Evolutionary conservation across 768 basidiomycete genomes (phyloP).

Genomic region (Suillus subaureus): DNA sequence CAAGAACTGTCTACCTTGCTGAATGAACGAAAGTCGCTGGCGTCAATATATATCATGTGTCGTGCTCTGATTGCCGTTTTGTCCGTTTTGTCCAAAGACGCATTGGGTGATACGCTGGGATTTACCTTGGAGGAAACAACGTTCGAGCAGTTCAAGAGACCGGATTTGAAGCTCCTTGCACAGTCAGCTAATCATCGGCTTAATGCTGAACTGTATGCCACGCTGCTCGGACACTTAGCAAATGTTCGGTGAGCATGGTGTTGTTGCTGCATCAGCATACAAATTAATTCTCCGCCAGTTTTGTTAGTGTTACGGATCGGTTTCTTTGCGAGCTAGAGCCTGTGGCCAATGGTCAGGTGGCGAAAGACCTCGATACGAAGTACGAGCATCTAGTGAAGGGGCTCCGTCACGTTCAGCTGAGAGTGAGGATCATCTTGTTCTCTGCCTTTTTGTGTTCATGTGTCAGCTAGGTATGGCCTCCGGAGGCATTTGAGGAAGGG

Average conservation of each 20-base stretch:
- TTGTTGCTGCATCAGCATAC: neutral
- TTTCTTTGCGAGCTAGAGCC: constrained; percentile 81
- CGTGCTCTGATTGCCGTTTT: constrained; percentile 81
- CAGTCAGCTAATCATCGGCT: constrained; percentile 76
- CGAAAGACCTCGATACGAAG: constrained; percentile 78
- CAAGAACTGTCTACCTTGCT: constrained; percentile 55
- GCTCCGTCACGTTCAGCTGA: constrained; percentile 80
- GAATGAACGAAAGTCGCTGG: constrained; percentile 75
- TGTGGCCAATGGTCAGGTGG: constrained; percentile 70
- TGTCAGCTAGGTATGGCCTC: constrained; percentile 80
- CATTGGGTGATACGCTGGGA: constrained; percentile 76
- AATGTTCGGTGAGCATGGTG: constrained; percentile 59
- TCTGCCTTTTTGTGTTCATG: constrained; percentile 4
- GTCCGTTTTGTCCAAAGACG: constrained; percentile 71
- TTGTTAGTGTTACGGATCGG: constrained; percentile 90
- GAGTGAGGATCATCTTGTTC: constrained; percentile 45
- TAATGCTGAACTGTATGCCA: constrained; percentile 83
- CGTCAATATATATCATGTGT: constrained; percentile 89
- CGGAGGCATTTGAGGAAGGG: constrained; percentile 90
- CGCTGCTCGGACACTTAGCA: constrained; percentile 82
- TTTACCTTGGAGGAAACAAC: constrained; percentile 84
- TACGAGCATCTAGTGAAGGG: constrained; percentile 87
- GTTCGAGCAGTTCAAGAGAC: constrained; percentile 81
- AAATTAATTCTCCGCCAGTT: constrained; percentile 45
- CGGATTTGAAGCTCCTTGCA: constrained; percentile 64